Conservation (phyloP, 2,329 filamentous ascomycete species). For the Claviceps africana region DNA sequence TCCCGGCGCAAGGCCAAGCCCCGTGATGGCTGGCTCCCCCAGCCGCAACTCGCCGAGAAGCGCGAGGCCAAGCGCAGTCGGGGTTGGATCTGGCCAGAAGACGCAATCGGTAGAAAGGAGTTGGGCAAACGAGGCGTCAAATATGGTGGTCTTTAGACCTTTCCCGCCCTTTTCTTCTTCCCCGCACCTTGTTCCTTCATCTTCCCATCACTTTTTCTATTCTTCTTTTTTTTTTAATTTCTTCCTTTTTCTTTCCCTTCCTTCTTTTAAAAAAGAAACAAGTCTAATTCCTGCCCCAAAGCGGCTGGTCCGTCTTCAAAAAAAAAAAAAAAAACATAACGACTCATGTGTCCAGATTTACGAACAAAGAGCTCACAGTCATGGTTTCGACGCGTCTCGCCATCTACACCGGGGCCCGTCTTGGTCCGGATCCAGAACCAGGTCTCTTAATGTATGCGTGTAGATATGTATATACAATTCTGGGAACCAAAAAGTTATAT, state of each 20-base stretch:
- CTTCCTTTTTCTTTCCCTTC: not conserved
- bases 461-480: not conserved
- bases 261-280: not conserved
- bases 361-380: not conserved
- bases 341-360: not conserved
- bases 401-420: too few species aligned
- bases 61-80: slow-evolving; percentile 57
- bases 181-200: too few species aligned
- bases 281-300: too few species aligned
- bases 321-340: not conserved
- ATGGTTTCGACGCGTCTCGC: not conserved
- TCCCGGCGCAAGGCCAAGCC: slow-evolving; percentile 55
- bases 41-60: slow-evolving; percentile 60
- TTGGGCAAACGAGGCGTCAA: slow-evolving; percentile 50
- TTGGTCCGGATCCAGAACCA: not conserved
- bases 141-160: slow-evolving; percentile 27
- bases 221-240: not conserved
- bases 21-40: slow-evolving; percentile 65
- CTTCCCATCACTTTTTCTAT: too few species aligned
- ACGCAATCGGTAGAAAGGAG: slow-evolving; percentile 58
- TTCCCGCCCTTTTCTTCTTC: not conserved
- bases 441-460: not conserved
- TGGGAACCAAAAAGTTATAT: not conserved
- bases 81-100: slow-evolving; percentile 66
- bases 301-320: not conserved